These are phyloP conservation scores for Nakazawaea peltata DNA, from an alignment of 805 yeast genomes.

Conservation along the genomic window DNA sequence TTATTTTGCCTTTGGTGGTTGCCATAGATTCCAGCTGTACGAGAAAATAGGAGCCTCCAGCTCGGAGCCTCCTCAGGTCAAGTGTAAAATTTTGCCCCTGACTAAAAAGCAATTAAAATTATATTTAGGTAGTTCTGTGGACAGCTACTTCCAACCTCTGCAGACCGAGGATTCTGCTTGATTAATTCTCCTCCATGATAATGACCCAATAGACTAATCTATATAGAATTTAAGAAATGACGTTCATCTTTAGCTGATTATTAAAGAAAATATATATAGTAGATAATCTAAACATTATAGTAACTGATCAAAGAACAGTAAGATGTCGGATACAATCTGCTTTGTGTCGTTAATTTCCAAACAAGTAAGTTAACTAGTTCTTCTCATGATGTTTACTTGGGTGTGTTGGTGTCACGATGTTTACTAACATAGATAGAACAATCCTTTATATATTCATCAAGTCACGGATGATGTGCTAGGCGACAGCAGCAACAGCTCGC, in stretches of 20 bases:
- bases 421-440: too few relatives aligned
- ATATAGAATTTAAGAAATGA: too few relatives aligned
- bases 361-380: constrained; percentile 24
- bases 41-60: constrained; percentile 48
- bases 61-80: constrained; percentile 37
- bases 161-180: neutral
- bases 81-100: constrained; percentile 67
- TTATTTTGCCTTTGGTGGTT: constrained; percentile 86
- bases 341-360: constrained; percentile 54
- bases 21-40: constrained; percentile 85
- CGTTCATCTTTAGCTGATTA: too few relatives aligned
- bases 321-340: constrained; percentile 22
- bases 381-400: too few relatives aligned
- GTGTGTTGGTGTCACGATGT: too few relatives aligned
- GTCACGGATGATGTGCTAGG: constrained; percentile 19
- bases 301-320: too few relatives aligned
- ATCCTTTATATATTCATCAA: constrained; percentile 53
- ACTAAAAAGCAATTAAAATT: constrained; percentile 59
- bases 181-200: neutral
- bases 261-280: too few relatives aligned
- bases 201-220: too few relatives aligned
- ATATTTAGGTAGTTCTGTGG: constrained; percentile 66
- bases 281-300: too few relatives aligned
- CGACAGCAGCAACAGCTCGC: too few relatives aligned
- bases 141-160: constrained; percentile 32